Percentiles rank a stretch among this genome's conserved stretches.
phyloP scores from a whole-genome alignment of 108 stramenopile species.

The Aureococcus anophagefferens region DNA sequence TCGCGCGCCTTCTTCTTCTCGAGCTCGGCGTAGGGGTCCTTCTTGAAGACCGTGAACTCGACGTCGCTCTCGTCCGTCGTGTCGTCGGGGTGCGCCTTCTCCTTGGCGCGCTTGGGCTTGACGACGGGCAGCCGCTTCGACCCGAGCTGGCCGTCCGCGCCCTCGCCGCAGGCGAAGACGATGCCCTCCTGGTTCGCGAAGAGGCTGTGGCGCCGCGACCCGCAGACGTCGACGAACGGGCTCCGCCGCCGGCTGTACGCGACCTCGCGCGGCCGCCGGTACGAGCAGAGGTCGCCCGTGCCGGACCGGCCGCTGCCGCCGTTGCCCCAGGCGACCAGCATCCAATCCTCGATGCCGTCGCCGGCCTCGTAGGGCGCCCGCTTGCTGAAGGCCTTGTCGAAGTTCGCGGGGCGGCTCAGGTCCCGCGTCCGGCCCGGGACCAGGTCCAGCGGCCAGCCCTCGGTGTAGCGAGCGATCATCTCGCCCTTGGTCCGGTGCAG shows the following conservation, averaged over 20 bases:
- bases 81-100: not conserved
- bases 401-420: too few relatives aligned
- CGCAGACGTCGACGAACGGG: slow-evolving; percentile 2
- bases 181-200: not conserved
- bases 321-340: not conserved
- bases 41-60: not conserved
- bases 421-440: too few relatives aligned
- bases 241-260: too few relatives aligned
- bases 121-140: not conserved
- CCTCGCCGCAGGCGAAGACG: not conserved
- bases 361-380: too few relatives aligned
- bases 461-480: too few relatives aligned
- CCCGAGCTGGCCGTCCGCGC: not conserved
- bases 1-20: not conserved
- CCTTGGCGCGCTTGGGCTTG: not conserved
- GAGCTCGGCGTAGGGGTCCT: not conserved
- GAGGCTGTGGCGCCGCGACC: not conserved
- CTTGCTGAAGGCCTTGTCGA: too few relatives aligned
- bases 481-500: too few relatives aligned
- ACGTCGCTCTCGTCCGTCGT: not conserved
- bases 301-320: not conserved
- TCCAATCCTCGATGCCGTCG: not conserved
- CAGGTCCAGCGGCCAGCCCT: too few relatives aligned
- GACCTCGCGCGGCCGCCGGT: too few relatives aligned
- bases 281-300: too few relatives aligned